A percentile compares a stretch with the other conserved stretches of the same genome.
phyloP scores from a whole-genome alignment of 2,329 filamentous ascomycete genomes.

The Pleurostoma richardsiae region DNA sequence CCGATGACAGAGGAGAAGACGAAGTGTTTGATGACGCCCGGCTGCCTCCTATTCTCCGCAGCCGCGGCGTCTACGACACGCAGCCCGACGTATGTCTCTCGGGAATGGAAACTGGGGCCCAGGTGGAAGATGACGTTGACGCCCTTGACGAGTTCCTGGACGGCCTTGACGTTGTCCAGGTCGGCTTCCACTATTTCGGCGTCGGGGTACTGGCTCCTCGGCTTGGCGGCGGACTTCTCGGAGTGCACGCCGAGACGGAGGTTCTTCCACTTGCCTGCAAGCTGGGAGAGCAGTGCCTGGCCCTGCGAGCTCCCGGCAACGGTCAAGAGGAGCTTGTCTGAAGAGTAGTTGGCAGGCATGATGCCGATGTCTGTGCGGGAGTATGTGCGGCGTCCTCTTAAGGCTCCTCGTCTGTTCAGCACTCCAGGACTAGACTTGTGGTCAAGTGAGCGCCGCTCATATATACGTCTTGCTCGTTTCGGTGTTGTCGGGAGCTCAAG shows the following conservation, averaged over 20 bases:
- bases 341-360: background rate
- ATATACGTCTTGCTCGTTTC: no score
- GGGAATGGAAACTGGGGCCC: conserved; percentile 25
- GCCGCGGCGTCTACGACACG: conserved; percentile 29
- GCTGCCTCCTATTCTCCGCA: conserved; percentile 10
- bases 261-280: conserved; percentile 16
- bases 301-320: background rate
- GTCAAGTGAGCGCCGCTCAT: no score
- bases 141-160: background rate
- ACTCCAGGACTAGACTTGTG: no score
- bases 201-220: conserved; percentile 20
- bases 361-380: background rate
- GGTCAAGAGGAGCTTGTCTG: background rate
- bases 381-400: no score
- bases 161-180: background rate
- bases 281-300: conserved; percentile 17
- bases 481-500: no score
- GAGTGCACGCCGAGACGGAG: conserved; percentile 26
- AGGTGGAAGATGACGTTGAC: conserved; percentile 24
- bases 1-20: background rate
- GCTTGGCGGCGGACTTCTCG: conserved; percentile 15
- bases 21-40: conserved; percentile 14
- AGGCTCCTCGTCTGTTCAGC: no score
- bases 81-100: conserved; percentile 23
- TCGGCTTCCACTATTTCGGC: conserved; percentile 20